Evolutionary conservation across 352 stramenopile genomes (phyloP).

Genomic region (Elongisporangium undulatum): DNA sequence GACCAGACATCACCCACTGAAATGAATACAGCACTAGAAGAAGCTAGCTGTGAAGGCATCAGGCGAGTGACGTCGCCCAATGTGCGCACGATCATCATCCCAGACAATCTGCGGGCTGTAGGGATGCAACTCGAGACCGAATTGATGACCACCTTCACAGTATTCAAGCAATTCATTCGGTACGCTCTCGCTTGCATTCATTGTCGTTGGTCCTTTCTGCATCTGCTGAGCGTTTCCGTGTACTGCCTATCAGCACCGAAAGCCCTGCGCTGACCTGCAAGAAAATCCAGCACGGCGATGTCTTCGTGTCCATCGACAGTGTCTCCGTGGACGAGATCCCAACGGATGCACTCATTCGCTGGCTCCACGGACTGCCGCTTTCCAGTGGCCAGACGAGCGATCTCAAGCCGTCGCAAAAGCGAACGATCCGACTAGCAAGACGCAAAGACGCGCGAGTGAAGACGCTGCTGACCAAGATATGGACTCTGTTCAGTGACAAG

Average conservation of each 20-base stretch:
- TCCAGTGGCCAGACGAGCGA: not conserved
- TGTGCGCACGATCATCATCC: conserved; percentile 16
- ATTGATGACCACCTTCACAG: conserved; percentile 16
- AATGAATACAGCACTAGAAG: not conserved
- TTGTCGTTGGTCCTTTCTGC: not conserved
- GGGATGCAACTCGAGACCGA: conserved; percentile 37
- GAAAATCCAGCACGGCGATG: conserved; percentile 14
- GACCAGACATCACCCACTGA: not conserved
- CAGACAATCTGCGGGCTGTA: conserved; percentile 15
- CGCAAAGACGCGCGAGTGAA: not conserved
- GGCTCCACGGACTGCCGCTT: conserved; percentile 9
- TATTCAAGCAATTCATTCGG: conserved; percentile 33
- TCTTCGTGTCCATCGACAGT: conserved; percentile 22
- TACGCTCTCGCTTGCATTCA: not conserved
- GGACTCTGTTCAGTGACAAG: not conserved
- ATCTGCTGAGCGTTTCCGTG: not conserved
- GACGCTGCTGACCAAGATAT: not conserved
- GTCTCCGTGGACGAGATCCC: conserved; percentile 21
- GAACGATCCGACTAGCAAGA: not conserved
- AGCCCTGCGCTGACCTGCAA: conserved; percentile 7
- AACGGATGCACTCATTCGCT: conserved; percentile 15
- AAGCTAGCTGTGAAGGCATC: conserved; percentile 9
- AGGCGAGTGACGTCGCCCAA: conserved; percentile 5
- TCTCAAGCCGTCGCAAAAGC: not conserved
- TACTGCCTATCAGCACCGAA: conserved; percentile 3